Evolutionary conservation across 1,284 basidiomycete genomes (phyloP), one percentile per base, ranked within the genome.

Genomic region (Takashimella koratensis): DNA sequence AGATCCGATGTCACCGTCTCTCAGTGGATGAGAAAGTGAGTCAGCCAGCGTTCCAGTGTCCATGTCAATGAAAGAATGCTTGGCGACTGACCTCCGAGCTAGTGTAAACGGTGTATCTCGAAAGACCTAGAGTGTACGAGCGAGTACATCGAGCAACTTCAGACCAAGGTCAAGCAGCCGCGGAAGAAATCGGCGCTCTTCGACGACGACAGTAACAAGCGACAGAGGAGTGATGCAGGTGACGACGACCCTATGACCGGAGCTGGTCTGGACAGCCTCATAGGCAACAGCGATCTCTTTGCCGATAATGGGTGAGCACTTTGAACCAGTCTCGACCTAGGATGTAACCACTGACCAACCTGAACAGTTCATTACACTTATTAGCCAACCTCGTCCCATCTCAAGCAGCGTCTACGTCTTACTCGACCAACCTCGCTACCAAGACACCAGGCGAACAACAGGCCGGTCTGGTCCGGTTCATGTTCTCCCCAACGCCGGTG

Each of bases 401-500:
- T 5, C 45, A 49, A 45, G 12, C 27, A 8, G 30, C 30, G 8
- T 36, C 30, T 22, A n/a, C 19, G 21, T 46, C n/a, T 27, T 30
- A 39, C 47, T 36, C 22, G 23, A 30, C 16, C 11, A 30, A 20
- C 20, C 12, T 6, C 25, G 26, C 47, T 36, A 39, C 20, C n/a
- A 19, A 30, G 5, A 26, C 43, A 11, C 51, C 55, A 39, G 44
- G 43, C 8, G 58, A 59, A 11, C 49, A 51, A 3, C 72, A 74
- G 39, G 51, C 58, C 11, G 59, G 66, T 22, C 59, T 76, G 4
- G 49, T 76, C 13, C 58, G 64, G 10, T 77, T 72, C 52, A 62
- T 77, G 22, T 71, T 76, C 53, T 64, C 67, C 0, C 70, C 76
- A 0, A 53, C 59, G 6, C 61, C 68, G 5, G 66, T 76, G 3